Conservation (phyloP, 352 stramenopile species). For the Phytophthora chlamydospora region DNA sequence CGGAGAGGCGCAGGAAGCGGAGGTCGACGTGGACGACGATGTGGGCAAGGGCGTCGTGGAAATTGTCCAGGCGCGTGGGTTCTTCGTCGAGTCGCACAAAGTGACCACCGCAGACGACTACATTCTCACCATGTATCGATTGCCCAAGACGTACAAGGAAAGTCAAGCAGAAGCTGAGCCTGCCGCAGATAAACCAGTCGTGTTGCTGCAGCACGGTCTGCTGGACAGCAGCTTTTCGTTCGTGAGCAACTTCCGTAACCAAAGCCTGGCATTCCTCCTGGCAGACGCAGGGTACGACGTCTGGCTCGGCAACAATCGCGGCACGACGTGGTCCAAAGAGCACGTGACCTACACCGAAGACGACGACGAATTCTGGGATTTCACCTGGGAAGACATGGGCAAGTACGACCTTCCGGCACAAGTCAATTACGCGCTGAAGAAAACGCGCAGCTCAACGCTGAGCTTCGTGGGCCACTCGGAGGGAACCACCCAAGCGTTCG, state of each 20-base stretch:
- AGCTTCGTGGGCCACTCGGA: conserved; percentile 59
- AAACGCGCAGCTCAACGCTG: conserved; percentile 33
- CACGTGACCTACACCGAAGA: conserved; percentile 47
- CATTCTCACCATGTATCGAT: conserved; percentile 59
- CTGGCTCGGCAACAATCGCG: conserved; percentile 63
- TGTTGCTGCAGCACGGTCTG: conserved; percentile 58
- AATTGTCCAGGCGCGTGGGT: conserved; percentile 44
- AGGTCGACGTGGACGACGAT: conserved; percentile 32
- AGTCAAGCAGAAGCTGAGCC: conserved; percentile 24
- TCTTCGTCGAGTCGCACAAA: conserved; percentile 50
- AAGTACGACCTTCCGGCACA: conserved; percentile 56
- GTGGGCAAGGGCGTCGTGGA: conserved; percentile 33
- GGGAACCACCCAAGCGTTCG: conserved; percentile 57
- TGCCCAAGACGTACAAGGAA: conserved; percentile 51
- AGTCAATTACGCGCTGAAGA: conserved; percentile 47
- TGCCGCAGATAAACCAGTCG: conserved; percentile 42
- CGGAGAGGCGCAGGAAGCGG: conserved; percentile 15
- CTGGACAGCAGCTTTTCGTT: conserved; percentile 60
- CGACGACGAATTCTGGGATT: conserved; percentile 57
- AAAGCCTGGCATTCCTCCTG: conserved; percentile 58
- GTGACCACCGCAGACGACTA: conserved; percentile 56
- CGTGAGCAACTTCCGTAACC: conserved; percentile 54
- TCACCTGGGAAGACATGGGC: conserved; percentile 63
- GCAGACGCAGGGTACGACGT: conserved; percentile 61
- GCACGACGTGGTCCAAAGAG: conserved; percentile 58